Base-by-base conservation (phyloP, 495 filamentous ascomycete species). In the Lasiosphaeris hirsuta region DNA sequence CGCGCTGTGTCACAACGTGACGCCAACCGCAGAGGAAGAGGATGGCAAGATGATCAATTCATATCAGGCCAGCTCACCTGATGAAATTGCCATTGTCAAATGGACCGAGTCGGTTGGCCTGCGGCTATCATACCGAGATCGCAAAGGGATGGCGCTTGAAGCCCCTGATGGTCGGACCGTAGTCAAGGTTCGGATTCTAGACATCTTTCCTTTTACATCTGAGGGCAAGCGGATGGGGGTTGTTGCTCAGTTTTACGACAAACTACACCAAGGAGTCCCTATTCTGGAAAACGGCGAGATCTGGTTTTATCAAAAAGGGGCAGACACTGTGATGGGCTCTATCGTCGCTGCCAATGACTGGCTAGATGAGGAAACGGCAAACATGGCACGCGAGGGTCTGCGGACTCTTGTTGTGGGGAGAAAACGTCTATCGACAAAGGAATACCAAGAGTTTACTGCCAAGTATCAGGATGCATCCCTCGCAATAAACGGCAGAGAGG, bases 211-310 rank as follows among this genome's bases (percentile, higher is more conserved):
- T 2, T 97, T 99, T 69, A 99, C 95, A 7, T 96, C 90, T 1
- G 92, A 97, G 51, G 91, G 92, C 54, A 99, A 99, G 71, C 82
- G 95, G 23, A 99, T 99, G 95, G 95, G 95, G n/a, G 90, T 97
- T 56, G 86, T 97, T 58, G 86, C 96, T 17, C 87, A 89, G 60
- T 99, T 97, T 64, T 61, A 77, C 11, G 75, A 86, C 13, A 80
- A 80, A 7, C 66, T 73, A 11, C 71, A 79, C 38, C 63, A 75
- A 2, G 66, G 69, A 1, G 44, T 64, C 0, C 65, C 75, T 5
- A 71, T 68, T 6, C 74, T 77, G 11, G 73, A 69, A 17, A 76
- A 74, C 37, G 80, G 83, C 30, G 92, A 97, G 64, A 92, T 97
- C 18, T 97, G 94, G 90, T 99, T 99, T 72, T 99, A 91, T 64